Percentiles rank a stretch among this genome's conserved stretches.
These are phyloP conservation scores for Blastobotrys persicus DNA, from an alignment of 1,139 yeast species.

Conservation along the genomic window DNA sequence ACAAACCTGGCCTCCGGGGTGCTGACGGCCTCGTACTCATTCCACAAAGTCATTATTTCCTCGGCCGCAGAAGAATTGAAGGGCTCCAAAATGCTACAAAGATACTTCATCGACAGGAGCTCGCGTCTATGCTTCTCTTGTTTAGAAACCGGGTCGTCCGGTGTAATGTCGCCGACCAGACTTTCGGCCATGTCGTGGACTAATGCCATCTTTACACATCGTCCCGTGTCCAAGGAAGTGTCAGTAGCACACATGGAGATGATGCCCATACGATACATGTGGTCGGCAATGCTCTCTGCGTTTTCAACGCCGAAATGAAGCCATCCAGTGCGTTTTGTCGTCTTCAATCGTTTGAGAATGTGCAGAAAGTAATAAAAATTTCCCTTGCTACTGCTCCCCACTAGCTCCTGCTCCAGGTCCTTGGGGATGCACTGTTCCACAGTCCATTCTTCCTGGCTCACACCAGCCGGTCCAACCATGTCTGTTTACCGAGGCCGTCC, in stretches of 20 bases:
- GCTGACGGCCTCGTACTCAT: constrained; percentile 84
- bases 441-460: not conserved
- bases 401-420: constrained; percentile 1
- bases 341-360: constrained; percentile 69
- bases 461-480: not conserved
- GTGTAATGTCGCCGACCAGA: constrained; percentile 93
- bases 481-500: not conserved
- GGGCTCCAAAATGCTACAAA: constrained; percentile 58
- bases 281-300: constrained; percentile 83
- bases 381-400: not conserved
- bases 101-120: constrained; percentile 64
- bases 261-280: constrained; percentile 94
- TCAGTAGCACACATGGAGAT: constrained; percentile 72
- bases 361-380: constrained; percentile 51
- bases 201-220: constrained; percentile 81
- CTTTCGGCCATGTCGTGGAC: constrained; percentile 95
- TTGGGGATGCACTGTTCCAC: not conserved
- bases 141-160: constrained; percentile 69
- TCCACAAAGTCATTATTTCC: constrained; percentile 74
- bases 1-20: constrained; percentile 83
- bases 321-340: constrained; percentile 94
- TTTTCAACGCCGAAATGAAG: constrained; percentile 47
- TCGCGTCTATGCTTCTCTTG: constrained; percentile 81
- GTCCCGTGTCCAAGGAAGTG: constrained; percentile 43
- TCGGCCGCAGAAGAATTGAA: constrained; percentile 62